Conservation (phyloP, 176 grass and related monocot genomes). For the Carex littledalei region DNA sequence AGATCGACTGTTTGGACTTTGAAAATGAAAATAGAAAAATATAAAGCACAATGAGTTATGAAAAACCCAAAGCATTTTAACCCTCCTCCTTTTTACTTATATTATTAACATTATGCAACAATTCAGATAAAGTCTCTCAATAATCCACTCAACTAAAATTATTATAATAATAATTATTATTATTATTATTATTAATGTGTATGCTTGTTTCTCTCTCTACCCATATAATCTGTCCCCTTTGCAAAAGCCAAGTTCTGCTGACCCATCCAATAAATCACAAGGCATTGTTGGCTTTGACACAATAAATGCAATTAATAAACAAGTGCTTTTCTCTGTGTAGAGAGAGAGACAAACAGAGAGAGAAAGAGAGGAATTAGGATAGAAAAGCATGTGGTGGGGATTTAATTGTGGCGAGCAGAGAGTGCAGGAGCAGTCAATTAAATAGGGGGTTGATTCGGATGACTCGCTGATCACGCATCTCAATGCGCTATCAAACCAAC, state of each 20-base stretch:
- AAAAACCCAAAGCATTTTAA: too few species aligned
- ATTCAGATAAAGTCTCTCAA: too few species aligned
- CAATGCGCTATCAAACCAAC: slow-evolving; percentile 15
- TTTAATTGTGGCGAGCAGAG: slow-evolving; percentile 28
- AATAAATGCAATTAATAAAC: slow-evolving; percentile 49
- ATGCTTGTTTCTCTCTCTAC: background rate
- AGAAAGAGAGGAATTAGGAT: slow-evolving; percentile 16
- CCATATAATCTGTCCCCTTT: slow-evolving; percentile 7
- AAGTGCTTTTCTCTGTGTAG: slow-evolving; percentile 25
- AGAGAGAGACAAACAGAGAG: slow-evolving; percentile 23
- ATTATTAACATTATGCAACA: background rate
- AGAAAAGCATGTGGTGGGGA: slow-evolving; percentile 37
- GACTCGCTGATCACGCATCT: slow-evolving; percentile 29
- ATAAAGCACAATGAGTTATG: too few species aligned
- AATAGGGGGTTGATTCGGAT: slow-evolving; percentile 30
- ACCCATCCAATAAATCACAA: slow-evolving; percentile 46
- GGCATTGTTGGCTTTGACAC: slow-evolving; percentile 33
- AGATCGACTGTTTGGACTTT: too few species aligned
- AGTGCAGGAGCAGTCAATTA: slow-evolving; percentile 24
- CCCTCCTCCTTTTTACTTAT: background rate
- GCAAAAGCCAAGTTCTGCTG: slow-evolving; percentile 16
- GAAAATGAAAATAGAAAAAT: too few species aligned
- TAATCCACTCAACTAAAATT: background rate
- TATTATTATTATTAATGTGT: background rate
- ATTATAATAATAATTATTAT: background rate